Evolutionary conservation across 2,329 filamentous ascomycete genomes (phyloP).

Genomic region (Trichoderma guizhouense): DNA sequence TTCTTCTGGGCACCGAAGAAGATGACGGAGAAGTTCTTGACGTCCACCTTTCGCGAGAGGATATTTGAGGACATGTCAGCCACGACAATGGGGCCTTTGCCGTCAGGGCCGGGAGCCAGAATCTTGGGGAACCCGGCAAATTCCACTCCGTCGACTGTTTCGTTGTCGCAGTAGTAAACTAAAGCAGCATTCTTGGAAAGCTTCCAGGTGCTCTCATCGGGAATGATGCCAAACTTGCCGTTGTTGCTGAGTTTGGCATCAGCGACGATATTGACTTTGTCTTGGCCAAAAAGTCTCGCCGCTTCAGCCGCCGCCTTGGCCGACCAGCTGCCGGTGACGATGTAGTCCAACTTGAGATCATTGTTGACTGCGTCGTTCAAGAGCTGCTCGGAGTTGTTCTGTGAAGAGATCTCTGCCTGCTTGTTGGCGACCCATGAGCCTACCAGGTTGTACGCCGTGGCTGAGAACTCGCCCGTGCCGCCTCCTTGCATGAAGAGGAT

Average conservation of each 20-base stretch:
- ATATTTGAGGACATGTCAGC: constrained; percentile 96
- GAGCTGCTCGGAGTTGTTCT: constrained; percentile 33
- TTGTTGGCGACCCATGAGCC: neutral
- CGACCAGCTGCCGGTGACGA: constrained; percentile 74
- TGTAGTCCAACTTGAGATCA: constrained; percentile 79
- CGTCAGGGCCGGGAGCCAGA: constrained; percentile 56
- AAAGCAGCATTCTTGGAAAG: constrained; percentile 67
- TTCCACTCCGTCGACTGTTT: constrained; percentile 91
- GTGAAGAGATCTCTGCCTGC: neutral
- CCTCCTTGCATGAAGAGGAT: constrained; percentile 85
- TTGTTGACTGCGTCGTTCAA: constrained; percentile 62
- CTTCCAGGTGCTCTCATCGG: constrained; percentile 72
- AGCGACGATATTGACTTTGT: constrained; percentile 66
- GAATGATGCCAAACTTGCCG: constrained; percentile 84
- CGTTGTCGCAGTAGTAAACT: constrained; percentile 90
- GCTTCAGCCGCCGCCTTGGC: constrained; percentile 86
- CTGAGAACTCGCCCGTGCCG: constrained; percentile 73
- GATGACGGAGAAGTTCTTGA: constrained; percentile 75
- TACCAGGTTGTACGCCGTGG: neutral
- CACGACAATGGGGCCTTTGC: constrained; percentile 71
- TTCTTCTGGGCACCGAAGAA: constrained; percentile 98
- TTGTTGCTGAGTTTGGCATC: constrained; percentile 63
- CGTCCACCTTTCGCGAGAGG: constrained; percentile 72
- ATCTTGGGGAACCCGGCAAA: constrained; percentile 70
- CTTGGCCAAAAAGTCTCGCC: constrained; percentile 43